Evolutionary conservation across 2,329 filamentous ascomycete genomes (phyloP).

Genomic region (Hymenoscyphus scutula): DNA sequence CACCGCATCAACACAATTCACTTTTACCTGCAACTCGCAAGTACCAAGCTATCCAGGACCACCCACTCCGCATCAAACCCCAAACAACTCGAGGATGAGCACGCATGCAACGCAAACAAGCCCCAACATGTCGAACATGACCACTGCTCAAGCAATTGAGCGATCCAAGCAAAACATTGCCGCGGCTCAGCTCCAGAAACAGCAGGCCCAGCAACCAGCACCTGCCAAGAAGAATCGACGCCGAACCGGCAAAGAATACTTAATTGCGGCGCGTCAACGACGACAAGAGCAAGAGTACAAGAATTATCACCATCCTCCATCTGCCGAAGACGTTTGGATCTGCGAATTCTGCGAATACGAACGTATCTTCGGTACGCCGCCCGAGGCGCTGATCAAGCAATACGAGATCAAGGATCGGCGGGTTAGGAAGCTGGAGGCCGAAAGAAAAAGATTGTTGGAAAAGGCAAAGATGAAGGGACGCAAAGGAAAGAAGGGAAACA

Average conservation of each 20-base stretch:
- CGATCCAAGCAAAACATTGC: conserved; percentile 31
- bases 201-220: conserved; percentile 37
- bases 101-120: conserved; percentile 38
- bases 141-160: conserved; percentile 18
- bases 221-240: conserved; percentile 62
- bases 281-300: conserved; percentile 73
- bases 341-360: conserved; percentile 99
- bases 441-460: conserved; percentile 79
- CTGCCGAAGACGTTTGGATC: conserved; percentile 78
- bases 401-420: conserved; percentile 95
- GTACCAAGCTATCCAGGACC: conserved; percentile 73
- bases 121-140: conserved; percentile 27
- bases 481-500: conserved; percentile 81
- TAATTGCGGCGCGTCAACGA: conserved; percentile 72
- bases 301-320: conserved; percentile 72
- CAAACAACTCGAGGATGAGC: conserved; percentile 27
- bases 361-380: conserved; percentile 85
- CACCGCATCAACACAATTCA: conserved; percentile 83
- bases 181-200: conserved; percentile 39
- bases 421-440: conserved; percentile 78
- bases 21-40: conserved; percentile 92
- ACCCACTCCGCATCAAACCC: conserved; percentile 26
- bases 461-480: conserved; percentile 92
- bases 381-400: conserved; percentile 78
- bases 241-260: conserved; percentile 68